Base-by-base conservation (phyloP, 345 rosid species). In the Cardamine occulta region DNA sequence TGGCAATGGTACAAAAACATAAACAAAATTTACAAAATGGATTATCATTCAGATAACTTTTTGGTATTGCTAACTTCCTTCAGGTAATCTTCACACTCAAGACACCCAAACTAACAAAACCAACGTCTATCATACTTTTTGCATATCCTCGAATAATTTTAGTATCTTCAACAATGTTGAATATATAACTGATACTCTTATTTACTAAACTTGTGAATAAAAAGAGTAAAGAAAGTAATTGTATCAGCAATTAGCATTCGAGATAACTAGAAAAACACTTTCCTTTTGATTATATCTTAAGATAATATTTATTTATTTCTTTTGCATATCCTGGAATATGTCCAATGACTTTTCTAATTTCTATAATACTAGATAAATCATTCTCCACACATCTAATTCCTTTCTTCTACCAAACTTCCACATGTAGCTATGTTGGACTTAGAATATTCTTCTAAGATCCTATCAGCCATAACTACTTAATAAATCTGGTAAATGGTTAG, bases 381-480 rank as follows among this genome's bases (percentile, higher is more conserved):
- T 31, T 9, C 11, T 0, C 0, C 0, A 13, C 2, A 0, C 28
- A 2, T 54, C 2, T 12, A 7, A 1, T 2, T 11, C 0, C 28
- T 52, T 21, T 2, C 1, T 0, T 8, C 8, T 2, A 4, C 8
- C 8, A 7, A 5, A 17, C 0, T 0, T 5, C 3, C 11, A 18
- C 11, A 4, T 1, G 0, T 12, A 61, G 55, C 56, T 65, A 65
- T 66, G 71, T 66, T 66, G 70, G 59, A 66, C 70, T 66, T 66
- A 66, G 70, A 66, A 51, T 28, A 28, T 0, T 26, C 23, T 40
- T 40, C 34, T 7, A 23, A 4, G 4, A 62, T 7, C 3, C 4
- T 1, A 62, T 62, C 51, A 40, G 23, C 2, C 19, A 24, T 24
- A 24, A 24, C 26, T 24, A 24, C 3, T 24, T 24, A 1, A 1